phyloP scores from a whole-genome alignment of 768 basidiomycete species.

The Lentinula detonsa region DNA sequence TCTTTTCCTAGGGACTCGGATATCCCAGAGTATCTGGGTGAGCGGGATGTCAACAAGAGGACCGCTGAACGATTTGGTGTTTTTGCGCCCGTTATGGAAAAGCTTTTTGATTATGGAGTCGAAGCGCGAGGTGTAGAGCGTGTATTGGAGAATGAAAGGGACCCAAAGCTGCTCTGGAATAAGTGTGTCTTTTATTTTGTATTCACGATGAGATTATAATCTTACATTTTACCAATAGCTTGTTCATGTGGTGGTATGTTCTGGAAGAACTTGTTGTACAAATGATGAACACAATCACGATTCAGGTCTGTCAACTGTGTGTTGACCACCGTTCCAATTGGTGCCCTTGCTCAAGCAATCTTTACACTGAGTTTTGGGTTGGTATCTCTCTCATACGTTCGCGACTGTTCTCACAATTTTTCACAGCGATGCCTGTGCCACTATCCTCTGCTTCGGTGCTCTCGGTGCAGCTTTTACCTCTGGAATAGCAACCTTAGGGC shows the following conservation, averaged over 20 bases:
- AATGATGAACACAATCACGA: too few species aligned
- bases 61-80: constrained; percentile 23
- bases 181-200: constrained; percentile 22
- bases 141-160: constrained; percentile 43
- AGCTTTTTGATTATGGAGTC: constrained; percentile 40
- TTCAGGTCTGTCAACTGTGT: constrained; percentile 42
- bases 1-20: neutral
- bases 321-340: constrained; percentile 43
- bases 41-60: constrained; percentile 17
- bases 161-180: constrained; percentile 37
- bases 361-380: constrained; percentile 43
- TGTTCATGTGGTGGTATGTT: constrained; percentile 40
- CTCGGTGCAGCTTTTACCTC: constrained; percentile 35
- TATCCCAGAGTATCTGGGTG: neutral
- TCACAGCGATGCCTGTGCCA: constrained; percentile 35
- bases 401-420: neutral
- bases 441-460: constrained; percentile 39
- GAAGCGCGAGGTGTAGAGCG: constrained; percentile 52
- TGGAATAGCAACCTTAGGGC: constrained; percentile 50
- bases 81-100: constrained; percentile 24
- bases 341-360: constrained; percentile 33
- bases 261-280: neutral
- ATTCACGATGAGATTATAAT: neutral
- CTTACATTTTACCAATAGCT: constrained; percentile 14
- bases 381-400: constrained; percentile 10